Percentiles rank a stretch among this genome's conserved stretches.
These are phyloP conservation scores for Delitschia confertaspora DNA, from an alignment of 495 filamentous ascomycete species.

Conservation along the genomic window DNA sequence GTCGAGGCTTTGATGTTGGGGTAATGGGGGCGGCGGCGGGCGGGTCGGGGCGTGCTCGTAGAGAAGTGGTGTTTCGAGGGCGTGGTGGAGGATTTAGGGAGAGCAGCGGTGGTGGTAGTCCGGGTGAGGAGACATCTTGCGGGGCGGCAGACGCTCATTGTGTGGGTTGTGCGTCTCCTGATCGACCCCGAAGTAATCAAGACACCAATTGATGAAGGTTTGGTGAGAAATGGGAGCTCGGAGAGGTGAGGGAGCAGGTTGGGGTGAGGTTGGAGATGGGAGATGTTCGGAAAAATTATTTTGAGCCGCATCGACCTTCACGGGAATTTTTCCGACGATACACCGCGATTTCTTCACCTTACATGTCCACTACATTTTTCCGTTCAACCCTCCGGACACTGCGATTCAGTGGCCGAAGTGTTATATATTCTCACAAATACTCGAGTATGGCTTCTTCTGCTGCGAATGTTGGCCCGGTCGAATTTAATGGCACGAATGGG, in stretches of 20 bases:
- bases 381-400: conserved; percentile 12
- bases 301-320: conserved; percentile 1
- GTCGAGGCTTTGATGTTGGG: conserved; percentile 33
- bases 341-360: neutral
- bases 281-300: conserved; percentile 1
- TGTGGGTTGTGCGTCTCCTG: conserved; percentile 5
- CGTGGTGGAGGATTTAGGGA: conserved; percentile 38
- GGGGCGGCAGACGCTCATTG: conserved; percentile 53
- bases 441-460: conserved; percentile 24
- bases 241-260: neutral
- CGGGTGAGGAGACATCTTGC: conserved; percentile 50
- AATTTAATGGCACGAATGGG: conserved; percentile 26
- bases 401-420: conserved; percentile 6
- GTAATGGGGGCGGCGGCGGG: conserved; percentile 32
- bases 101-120: conserved; percentile 38
- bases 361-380: conserved; percentile 9
- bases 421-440: conserved; percentile 1
- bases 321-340: neutral
- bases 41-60: conserved; percentile 35
- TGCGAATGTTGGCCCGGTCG: conserved; percentile 13
- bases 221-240: neutral
- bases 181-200: neutral
- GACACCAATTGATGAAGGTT: neutral
- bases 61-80: conserved; percentile 44
- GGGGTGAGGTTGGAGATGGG: neutral